A percentile compares a stretch with the other conserved stretches of the same genome.
These are phyloP conservation scores for Chloris gayana DNA, from an alignment of 176 grass and related monocot species.

Conservation along the genomic window DNA sequence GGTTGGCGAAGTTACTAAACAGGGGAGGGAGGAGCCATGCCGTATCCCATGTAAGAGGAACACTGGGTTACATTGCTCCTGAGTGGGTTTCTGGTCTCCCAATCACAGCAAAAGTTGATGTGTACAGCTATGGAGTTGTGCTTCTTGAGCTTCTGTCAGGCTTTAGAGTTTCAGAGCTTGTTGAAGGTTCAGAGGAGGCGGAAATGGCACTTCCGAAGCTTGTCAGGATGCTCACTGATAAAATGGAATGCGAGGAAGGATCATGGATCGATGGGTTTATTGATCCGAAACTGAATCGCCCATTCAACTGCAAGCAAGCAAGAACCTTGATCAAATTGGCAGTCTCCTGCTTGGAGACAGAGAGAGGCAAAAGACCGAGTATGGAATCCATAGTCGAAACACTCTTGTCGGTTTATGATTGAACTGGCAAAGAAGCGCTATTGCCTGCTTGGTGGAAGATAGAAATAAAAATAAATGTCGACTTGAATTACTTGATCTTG, in stretches of 20 bases:
- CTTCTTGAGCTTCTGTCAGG: conserved; percentile 47
- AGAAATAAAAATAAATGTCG: no score
- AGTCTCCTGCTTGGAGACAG: conserved; percentile 28
- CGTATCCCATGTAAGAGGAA: conserved; percentile 26
- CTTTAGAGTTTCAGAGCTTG: conserved; percentile 28
- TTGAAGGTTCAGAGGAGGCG: conserved; percentile 6
- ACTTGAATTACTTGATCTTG: no score
- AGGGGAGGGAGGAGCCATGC: conserved; percentile 2
- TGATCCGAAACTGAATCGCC: not conserved
- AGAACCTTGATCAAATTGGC: conserved; percentile 20
- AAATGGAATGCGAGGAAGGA: conserved; percentile 1
- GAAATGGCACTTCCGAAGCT: conserved; percentile 10
- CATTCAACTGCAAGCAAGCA: not conserved
- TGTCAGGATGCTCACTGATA: conserved; percentile 17
- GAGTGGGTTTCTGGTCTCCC: conserved; percentile 36
- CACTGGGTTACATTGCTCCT: conserved; percentile 35
- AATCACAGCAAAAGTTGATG: conserved; percentile 33
- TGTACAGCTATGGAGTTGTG: conserved; percentile 30
- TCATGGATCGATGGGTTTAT: conserved; percentile 11
- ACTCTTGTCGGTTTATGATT: conserved; percentile 6
- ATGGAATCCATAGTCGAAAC: conserved; percentile 23
- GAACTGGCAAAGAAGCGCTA: no score
- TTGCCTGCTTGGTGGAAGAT: no score
- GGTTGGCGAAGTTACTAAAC: conserved; percentile 23
- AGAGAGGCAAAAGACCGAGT: conserved; percentile 6